Conservation (phyloP, 2,329 filamentous ascomycete species). For the Dactylonectria macrodidyma region DNA sequence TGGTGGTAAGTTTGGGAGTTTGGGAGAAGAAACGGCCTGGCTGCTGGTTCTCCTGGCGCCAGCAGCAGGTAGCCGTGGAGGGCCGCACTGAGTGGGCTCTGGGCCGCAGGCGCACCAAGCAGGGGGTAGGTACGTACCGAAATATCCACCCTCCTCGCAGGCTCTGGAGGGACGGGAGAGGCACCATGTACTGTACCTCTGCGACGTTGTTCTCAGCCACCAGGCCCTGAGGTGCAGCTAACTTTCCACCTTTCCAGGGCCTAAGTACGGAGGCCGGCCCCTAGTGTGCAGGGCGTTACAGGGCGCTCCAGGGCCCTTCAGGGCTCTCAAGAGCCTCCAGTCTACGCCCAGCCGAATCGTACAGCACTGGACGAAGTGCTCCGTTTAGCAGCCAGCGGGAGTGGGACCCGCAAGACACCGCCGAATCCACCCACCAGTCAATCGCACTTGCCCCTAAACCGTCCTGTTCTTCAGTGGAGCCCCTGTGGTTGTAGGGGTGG, state of each 20-base stretch:
- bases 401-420: conserved; percentile 31
- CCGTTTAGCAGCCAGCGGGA: conserved; percentile 20
- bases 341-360: conserved; percentile 11
- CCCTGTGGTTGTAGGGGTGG: conserved; percentile 25
- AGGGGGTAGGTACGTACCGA: conserved; percentile 26
- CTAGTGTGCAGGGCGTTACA: neutral
- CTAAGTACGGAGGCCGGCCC: no score
- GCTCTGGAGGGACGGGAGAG: conserved; percentile 28
- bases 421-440: conserved; percentile 21
- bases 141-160: conserved; percentile 21
- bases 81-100: conserved; percentile 22
- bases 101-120: conserved; percentile 27
- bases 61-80: conserved; percentile 39
- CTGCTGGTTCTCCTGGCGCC: conserved; percentile 36
- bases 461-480: conserved; percentile 28
- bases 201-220: no score
- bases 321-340: neutral
- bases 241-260: no score
- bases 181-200: conserved; percentile 31
- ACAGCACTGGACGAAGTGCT: conserved; percentile 26
- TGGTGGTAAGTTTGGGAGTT: conserved; percentile 47
- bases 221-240: no score
- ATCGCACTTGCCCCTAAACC: conserved; percentile 26
- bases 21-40: conserved; percentile 46
- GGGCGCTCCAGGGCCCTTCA: neutral